Conservation (phyloP, 352 stramenopile genomes). For the Phytophthora idaei region DNA sequence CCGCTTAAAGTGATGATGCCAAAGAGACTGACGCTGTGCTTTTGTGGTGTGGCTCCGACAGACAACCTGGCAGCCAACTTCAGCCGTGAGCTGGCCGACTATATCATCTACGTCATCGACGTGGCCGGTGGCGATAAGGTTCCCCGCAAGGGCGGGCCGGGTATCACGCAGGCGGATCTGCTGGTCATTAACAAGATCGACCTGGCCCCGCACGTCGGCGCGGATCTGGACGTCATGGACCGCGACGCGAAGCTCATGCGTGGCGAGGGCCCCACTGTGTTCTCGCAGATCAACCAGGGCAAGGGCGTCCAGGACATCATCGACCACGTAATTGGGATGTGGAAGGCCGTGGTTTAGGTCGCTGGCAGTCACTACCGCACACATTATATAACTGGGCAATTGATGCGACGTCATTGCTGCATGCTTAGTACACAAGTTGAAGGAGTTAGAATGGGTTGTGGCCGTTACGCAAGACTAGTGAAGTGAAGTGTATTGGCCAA, state of each 20-base stretch:
- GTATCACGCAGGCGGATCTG: constrained; percentile 97
- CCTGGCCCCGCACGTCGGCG: constrained; percentile 94
- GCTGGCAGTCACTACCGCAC: not conserved
- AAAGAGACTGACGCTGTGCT: not conserved
- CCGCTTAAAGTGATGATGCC: not conserved
- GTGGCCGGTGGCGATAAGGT: constrained; percentile 98
- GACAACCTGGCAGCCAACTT: constrained; percentile 99
- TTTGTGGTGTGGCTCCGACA: constrained; percentile 20
- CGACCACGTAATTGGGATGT: constrained; percentile 62
- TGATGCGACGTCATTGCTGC: not conserved
- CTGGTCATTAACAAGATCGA: constrained; percentile 99
- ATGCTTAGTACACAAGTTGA: not conserved
- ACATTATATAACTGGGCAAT: not conserved
- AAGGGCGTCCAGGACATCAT: constrained; percentile 92
- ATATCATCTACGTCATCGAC: constrained; percentile 99
- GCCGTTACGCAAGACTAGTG: not conserved
- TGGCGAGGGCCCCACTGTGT: constrained; percentile 92
- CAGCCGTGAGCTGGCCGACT: constrained; percentile 96
- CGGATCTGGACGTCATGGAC: constrained; percentile 95
- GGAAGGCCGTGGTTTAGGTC: constrained; percentile 36
- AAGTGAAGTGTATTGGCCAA: not conserved
- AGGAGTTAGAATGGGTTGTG: not conserved
- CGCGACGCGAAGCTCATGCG: constrained; percentile 96
- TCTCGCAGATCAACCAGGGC: constrained; percentile 95
- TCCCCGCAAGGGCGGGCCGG: constrained; percentile 96